Percentiles rank a stretch among this genome's conserved stretches.
Conservation (phyloP, 805 yeast species). For the Yamadazyma sp. region DNA sequence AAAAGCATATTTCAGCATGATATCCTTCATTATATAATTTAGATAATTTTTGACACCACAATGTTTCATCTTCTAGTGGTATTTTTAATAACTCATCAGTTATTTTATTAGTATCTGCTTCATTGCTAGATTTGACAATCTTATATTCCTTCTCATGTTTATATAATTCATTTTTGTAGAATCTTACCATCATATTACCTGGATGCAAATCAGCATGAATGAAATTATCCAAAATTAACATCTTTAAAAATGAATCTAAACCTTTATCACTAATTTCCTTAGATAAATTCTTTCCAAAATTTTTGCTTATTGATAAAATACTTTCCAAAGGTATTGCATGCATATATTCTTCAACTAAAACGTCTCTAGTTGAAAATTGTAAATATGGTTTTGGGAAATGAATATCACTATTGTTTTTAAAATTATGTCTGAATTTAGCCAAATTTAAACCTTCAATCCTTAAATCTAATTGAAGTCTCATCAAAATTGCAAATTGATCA, state of each 20-base stretch:
- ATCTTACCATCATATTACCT: slow-evolving; percentile 83
- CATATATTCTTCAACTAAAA: slow-evolving; percentile 82
- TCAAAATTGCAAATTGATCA: slow-evolving; percentile 76
- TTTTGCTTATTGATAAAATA: slow-evolving; percentile 50
- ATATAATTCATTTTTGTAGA: slow-evolving; percentile 49
- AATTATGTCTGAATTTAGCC: slow-evolving; percentile 66
- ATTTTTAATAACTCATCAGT: slow-evolving; percentile 38
- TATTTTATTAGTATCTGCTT: slow-evolving; percentile 44
- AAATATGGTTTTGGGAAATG: slow-evolving; percentile 79
- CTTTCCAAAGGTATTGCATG: slow-evolving; percentile 80
- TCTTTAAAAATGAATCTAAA: slow-evolving; percentile 85
- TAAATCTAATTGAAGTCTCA: slow-evolving; percentile 86
- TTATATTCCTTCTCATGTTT: slow-evolving; percentile 42
- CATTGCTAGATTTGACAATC: slow-evolving; percentile 41
- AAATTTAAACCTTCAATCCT: slow-evolving; percentile 87
- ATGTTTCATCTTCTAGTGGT: slow-evolving; percentile 24
- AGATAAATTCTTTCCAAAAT: slow-evolving; percentile 51
- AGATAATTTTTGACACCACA: slow-evolving; percentile 47
- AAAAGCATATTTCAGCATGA: slow-evolving; percentile 81
- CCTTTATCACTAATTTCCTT: slow-evolving; percentile 76
- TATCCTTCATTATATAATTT: slow-evolving; percentile 54
- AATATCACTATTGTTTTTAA: slow-evolving; percentile 53
- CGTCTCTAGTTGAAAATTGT: slow-evolving; percentile 60
- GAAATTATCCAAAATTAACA: slow-evolving; percentile 90
- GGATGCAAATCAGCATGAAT: slow-evolving; percentile 97